Conservation (phyloP, 805 yeast species). For the Suhomyces tanzawaensis region DNA sequence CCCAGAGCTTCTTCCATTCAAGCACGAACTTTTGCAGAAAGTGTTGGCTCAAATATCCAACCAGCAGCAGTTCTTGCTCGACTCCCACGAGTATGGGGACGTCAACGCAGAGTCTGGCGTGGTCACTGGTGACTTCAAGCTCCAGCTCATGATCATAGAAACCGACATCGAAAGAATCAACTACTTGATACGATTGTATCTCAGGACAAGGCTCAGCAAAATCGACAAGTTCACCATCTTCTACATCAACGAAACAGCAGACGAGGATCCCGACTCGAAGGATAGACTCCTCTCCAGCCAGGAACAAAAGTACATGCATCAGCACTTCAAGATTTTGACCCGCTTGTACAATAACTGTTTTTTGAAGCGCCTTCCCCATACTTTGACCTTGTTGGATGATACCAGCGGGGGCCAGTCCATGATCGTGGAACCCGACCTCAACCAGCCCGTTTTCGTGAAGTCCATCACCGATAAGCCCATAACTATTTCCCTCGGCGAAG, state of each 20-base stretch:
- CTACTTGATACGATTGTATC: slow-evolving; percentile 74
- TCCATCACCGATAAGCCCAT: slow-evolving; percentile 20
- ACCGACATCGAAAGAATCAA: slow-evolving; percentile 87
- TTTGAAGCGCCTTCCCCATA: slow-evolving; percentile 62
- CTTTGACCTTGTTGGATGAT: slow-evolving; percentile 74
- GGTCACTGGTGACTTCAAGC: slow-evolving; percentile 41
- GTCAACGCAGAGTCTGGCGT: slow-evolving; percentile 41
- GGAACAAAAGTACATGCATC: slow-evolving; percentile 65
- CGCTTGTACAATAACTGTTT: slow-evolving; percentile 68
- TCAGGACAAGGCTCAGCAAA: slow-evolving; percentile 73
- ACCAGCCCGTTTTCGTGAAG: slow-evolving; percentile 73
- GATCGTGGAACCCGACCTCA: slow-evolving; percentile 76
- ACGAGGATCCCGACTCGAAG: slow-evolving; percentile 9
- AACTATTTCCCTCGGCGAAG: slow-evolving; percentile 25
- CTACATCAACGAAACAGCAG: slow-evolving; percentile 42
- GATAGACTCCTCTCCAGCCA: slow-evolving; percentile 25
- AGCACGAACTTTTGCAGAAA: slow-evolving; percentile 54
- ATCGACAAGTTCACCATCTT: slow-evolving; percentile 68
- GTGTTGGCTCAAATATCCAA: slow-evolving; percentile 58
- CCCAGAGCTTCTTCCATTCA: slow-evolving; percentile 83
- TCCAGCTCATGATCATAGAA: slow-evolving; percentile 81
- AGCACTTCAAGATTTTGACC: slow-evolving; percentile 61
- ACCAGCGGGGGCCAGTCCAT: slow-evolving; percentile 57
- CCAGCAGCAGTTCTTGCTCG: slow-evolving; percentile 72
- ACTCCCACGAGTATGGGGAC: slow-evolving; percentile 72